Evolutionary conservation across 148 eudicot genomes (phyloP).

Genomic region (Amaranthus palmeri): DNA sequence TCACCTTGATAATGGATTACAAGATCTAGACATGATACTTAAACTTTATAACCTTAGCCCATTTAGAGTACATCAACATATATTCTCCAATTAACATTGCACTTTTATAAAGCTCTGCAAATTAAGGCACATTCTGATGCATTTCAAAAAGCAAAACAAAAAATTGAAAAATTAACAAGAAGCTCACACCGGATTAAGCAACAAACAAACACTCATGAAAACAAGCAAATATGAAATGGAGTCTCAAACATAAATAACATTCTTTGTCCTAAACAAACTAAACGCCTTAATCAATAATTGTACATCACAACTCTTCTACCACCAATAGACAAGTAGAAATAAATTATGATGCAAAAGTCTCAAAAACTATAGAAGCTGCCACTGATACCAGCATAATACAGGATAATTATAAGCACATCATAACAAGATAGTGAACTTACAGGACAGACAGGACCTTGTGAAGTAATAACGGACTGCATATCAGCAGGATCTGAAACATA

Average conservation of each 20-base stretch:
- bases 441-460: constrained; percentile 93
- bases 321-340: background rate
- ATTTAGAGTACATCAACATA: background rate
- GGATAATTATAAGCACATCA: background rate
- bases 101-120: background rate
- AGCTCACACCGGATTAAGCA: background rate
- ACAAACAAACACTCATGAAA: background rate
- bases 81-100: background rate
- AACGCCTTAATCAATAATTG: background rate
- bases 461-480: constrained; percentile 86
- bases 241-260: too few relatives aligned
- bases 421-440: constrained; percentile 41
- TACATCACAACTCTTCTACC: background rate
- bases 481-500: constrained; percentile 97
- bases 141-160: background rate
- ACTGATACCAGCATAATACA: background rate
- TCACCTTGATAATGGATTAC: background rate
- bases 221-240: background rate
- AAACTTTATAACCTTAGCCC: background rate
- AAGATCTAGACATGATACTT: background rate
- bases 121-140: background rate
- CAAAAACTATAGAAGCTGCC: constrained; percentile 4
- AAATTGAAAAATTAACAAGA: background rate
- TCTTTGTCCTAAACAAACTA: background rate
- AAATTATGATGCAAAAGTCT: background rate